These are phyloP conservation scores for Fragosphaeria purpurea DNA, from an alignment of 2,329 filamentous ascomycete species.

Conservation along the genomic window DNA sequence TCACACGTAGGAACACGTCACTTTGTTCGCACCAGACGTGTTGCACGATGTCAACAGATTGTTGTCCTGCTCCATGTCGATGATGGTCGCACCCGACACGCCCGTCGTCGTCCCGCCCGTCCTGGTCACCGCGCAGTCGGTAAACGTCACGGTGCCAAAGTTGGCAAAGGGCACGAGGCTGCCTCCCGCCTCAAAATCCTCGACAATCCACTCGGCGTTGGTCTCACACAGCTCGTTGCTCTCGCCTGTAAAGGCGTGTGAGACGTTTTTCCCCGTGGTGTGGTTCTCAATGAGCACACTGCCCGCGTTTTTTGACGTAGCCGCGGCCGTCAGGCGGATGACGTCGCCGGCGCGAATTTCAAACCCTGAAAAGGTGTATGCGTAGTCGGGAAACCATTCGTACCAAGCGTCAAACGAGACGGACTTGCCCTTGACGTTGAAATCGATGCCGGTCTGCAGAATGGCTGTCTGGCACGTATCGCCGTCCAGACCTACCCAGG, in stretches of 20 bases:
- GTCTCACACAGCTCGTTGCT: conserved; percentile 16
- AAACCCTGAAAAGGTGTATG: conserved; percentile 18
- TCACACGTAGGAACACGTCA: conserved; percentile 1
- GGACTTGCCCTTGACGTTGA: conserved; percentile 4
- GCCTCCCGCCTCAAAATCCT: conserved; percentile 18
- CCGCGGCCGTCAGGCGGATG: conserved; percentile 21
- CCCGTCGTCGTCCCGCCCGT: conserved; percentile 20
- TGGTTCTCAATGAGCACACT: conserved; percentile 15
- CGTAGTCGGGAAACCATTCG: conserved; percentile 22
- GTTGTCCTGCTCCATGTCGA: conserved; percentile 15
- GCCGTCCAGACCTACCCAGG: conserved; percentile 24
- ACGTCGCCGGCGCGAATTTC: conserved; percentile 19
- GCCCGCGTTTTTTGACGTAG: conserved; percentile 23
- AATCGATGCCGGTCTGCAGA: conserved; percentile 21
- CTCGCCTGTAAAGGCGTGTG: conserved; percentile 31
- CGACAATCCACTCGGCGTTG: conserved; percentile 23
- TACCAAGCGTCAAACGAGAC: conserved; percentile 19
- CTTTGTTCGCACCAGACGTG: conserved; percentile 11
- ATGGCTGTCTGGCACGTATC: conserved; percentile 18
- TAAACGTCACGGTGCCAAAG: conserved; percentile 30
- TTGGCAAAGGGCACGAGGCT: conserved; percentile 18
- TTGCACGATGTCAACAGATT: conserved; percentile 15
- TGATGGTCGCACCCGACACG: conserved; percentile 31
- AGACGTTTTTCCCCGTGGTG: conserved; percentile 35
- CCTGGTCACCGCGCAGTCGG: conserved; percentile 24